phyloP scores from a whole-genome alignment of 2,329 filamentous ascomycete species.

The Penicillium nordicum region DNA sequence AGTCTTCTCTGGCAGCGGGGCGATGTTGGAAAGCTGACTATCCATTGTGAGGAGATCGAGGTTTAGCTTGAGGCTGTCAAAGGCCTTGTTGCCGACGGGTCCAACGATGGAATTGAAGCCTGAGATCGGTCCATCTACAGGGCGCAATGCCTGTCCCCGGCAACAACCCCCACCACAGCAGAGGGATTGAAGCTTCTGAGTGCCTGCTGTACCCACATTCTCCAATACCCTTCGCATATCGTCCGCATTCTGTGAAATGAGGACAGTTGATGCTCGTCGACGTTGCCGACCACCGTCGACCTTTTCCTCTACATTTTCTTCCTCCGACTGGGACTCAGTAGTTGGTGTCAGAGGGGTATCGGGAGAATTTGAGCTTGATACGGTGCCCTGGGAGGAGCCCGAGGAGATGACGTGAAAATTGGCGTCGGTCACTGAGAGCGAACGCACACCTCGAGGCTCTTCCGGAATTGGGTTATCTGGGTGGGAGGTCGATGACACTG shows the following conservation, averaged over 20 bases:
- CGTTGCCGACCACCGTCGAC: slow-evolving; percentile 33
- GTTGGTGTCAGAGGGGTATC: slow-evolving; percentile 43
- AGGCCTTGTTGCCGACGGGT: slow-evolving; percentile 78
- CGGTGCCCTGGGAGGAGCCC: slow-evolving; percentile 31
- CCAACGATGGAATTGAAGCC: slow-evolving; percentile 47
- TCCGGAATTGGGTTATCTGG: slow-evolving; percentile 48
- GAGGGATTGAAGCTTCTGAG: slow-evolving; percentile 59
- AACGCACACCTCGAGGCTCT: slow-evolving; percentile 42
- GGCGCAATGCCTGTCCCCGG: slow-evolving; percentile 54
- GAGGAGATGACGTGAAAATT: slow-evolving; percentile 28
- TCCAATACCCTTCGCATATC: slow-evolving; percentile 59
- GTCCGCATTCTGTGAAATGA: slow-evolving; percentile 57
- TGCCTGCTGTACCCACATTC: slow-evolving; percentile 51
- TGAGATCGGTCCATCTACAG: slow-evolving; percentile 40
- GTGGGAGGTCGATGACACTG: slow-evolving; percentile 43
- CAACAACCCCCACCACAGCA: slow-evolving; percentile 66
- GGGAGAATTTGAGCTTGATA: slow-evolving; percentile 37
- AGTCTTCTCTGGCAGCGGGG: slow-evolving; percentile 70
- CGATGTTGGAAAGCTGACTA: slow-evolving; percentile 66
- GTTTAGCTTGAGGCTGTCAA: slow-evolving; percentile 71
- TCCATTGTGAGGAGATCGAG: slow-evolving; percentile 69
- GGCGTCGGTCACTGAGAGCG: slow-evolving; percentile 35
- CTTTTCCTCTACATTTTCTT: slow-evolving; percentile 23
- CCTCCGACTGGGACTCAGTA: slow-evolving; percentile 36
- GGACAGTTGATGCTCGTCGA: slow-evolving; percentile 46